These are phyloP conservation scores for Coccomyxa sp. DNA, from an alignment of 139 green algal genomes.

Conservation along the genomic window DNA sequence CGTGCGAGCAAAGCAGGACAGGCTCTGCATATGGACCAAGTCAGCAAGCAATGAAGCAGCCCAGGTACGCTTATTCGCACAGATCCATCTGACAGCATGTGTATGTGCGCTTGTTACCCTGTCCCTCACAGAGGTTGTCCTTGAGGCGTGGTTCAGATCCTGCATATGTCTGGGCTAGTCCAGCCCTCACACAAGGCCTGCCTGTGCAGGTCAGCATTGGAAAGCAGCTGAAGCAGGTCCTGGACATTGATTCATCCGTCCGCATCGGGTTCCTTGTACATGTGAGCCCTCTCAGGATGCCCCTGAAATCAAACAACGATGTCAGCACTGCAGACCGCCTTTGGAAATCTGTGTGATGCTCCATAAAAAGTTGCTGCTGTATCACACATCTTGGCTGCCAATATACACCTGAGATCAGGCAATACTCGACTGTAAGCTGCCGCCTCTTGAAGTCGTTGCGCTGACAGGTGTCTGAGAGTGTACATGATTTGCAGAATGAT, in stretches of 20 bases:
- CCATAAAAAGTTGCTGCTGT: no score
- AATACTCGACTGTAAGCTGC: no score
- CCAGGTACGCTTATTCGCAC: no score
- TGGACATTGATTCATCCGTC: constrained; percentile 70
- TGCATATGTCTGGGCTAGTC: no score
- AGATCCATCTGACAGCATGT: no score
- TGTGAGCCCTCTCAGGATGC: constrained; percentile 29
- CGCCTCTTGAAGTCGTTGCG: no score
- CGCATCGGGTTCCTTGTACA: constrained; percentile 90
- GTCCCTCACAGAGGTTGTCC: no score
- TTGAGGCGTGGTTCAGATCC: no score
- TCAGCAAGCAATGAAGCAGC: constrained; percentile 83
- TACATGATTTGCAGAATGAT: constrained; percentile 48
- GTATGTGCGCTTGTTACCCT: no score
- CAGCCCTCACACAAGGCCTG: no score
- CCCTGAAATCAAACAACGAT: background rate
- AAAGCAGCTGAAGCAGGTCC: constrained; percentile 87
- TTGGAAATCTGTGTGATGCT: background rate
- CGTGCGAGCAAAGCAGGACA: constrained; percentile 79
- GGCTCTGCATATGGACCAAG: constrained; percentile 93
- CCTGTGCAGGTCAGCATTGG: constrained; percentile 77
- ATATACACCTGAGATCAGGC: no score
- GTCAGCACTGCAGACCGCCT: background rate
- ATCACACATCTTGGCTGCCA: no score
- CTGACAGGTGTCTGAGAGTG: background rate